A percentile compares a stretch with the other conserved stretches of the same genome.
Evolutionary conservation across 2,329 filamentous ascomycete genomes (phyloP).

Genomic region (Colletotrichum sp.): DNA sequence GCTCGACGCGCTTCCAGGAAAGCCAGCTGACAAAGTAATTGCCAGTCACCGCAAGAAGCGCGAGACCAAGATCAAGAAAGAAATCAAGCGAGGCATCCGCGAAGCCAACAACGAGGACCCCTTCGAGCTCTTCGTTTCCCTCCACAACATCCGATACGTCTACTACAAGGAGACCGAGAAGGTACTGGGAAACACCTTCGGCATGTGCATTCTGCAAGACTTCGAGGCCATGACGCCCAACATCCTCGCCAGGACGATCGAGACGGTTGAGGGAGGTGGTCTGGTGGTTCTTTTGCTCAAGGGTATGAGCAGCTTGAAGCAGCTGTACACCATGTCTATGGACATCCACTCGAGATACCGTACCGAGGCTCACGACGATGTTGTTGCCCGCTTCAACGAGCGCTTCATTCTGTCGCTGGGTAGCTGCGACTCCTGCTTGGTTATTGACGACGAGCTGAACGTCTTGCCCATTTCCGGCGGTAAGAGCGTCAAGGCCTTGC

Average conservation of each 20-base stretch:
- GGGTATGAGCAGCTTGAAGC: slow-evolving; percentile 95
- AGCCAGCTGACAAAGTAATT: slow-evolving; percentile 7
- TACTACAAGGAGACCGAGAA: slow-evolving; percentile 99
- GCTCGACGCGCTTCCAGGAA: neutral
- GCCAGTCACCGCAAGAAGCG: slow-evolving; percentile 94
- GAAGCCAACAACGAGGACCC: slow-evolving; percentile 93
- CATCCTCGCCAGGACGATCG: slow-evolving; percentile 89
- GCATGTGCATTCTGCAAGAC: slow-evolving; percentile 97
- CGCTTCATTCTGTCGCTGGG: slow-evolving; percentile 94
- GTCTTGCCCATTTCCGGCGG: slow-evolving; percentile 96
- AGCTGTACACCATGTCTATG: slow-evolving; percentile 97
- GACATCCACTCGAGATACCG: slow-evolving; percentile 96
- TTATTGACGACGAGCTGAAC: slow-evolving; percentile 97
- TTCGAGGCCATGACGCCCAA: slow-evolving; percentile 99
- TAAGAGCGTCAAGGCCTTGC: slow-evolving; percentile 84
- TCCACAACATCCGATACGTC: slow-evolving; percentile 97
- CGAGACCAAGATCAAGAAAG: slow-evolving; percentile 97
- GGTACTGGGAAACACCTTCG: slow-evolving; percentile 96
- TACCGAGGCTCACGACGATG: slow-evolving; percentile 94
- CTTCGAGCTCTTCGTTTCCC: slow-evolving; percentile 95
- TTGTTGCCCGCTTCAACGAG: slow-evolving; percentile 96
- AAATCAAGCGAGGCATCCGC: slow-evolving; percentile 92
- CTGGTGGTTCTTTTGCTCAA: slow-evolving; percentile 90
- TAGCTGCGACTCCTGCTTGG: slow-evolving; percentile 92
- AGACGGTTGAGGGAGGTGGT: slow-evolving; percentile 96